Percentiles rank a stretch among this genome's conserved stretches.
Evolutionary conservation across 2,329 filamentous ascomycete genomes (phyloP).

Genomic region (Dothiorella sarmentorum): DNA sequence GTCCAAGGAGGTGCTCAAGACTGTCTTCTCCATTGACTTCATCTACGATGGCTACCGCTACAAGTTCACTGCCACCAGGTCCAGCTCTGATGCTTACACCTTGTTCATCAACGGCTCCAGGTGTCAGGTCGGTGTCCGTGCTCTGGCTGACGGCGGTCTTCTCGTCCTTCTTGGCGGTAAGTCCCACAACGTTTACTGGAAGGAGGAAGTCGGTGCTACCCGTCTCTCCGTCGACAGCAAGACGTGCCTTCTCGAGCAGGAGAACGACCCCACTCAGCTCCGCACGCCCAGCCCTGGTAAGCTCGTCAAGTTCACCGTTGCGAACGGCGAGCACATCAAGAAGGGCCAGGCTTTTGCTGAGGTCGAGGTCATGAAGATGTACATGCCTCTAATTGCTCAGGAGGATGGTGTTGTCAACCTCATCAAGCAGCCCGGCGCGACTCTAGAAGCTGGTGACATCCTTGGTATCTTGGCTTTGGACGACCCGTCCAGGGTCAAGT

Average conservation of each 20-base stretch:
- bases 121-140: slow-evolving; percentile 87
- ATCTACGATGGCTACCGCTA: slow-evolving; percentile 96
- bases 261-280: slow-evolving; percentile 97
- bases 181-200: slow-evolving; percentile 99
- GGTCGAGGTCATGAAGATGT: slow-evolving; percentile 99
- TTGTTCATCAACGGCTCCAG: slow-evolving; percentile 99
- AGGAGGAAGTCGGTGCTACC: slow-evolving; percentile 94
- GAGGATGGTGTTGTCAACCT: slow-evolving; percentile 96
- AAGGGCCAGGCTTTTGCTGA: slow-evolving; percentile 93
- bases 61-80: slow-evolving; percentile 95
- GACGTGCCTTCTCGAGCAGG: slow-evolving; percentile 95
- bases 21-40: slow-evolving; percentile 95
- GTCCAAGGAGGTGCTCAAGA: slow-evolving; percentile 94
- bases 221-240: slow-evolving; percentile 96
- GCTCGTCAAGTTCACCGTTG: slow-evolving; percentile 95
- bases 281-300: slow-evolving; percentile 94
- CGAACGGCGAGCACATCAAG: slow-evolving; percentile 89
- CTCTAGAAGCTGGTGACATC: slow-evolving; percentile 95
- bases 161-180: slow-evolving; percentile 86
- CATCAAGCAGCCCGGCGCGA: slow-evolving; percentile 98
- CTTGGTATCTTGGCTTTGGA: slow-evolving; percentile 95
- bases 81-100: slow-evolving; percentile 90
- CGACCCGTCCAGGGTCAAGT: slow-evolving; percentile 93
- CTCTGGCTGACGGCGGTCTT: slow-evolving; percentile 89
- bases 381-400: slow-evolving; percentile 94